phyloP scores from a whole-genome alignment of 2,329 filamentous ascomycete genomes.

The Exserohilum rostratum region DNA sequence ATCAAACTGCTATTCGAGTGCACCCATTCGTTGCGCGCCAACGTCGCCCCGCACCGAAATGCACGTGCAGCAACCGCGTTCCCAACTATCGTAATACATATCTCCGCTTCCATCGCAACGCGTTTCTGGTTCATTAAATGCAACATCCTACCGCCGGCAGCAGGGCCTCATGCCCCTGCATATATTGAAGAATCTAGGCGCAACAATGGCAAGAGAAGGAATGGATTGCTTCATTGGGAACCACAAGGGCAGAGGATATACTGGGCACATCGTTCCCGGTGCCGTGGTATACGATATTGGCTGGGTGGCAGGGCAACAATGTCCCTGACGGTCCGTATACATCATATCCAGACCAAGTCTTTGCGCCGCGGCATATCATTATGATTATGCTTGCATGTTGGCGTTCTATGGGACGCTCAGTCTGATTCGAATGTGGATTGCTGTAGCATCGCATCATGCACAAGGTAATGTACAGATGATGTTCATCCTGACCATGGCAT shows the following conservation, averaged over 20 bases:
- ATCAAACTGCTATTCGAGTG: no score
- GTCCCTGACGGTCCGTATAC: not conserved
- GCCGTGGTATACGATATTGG: slow-evolving; percentile 7
- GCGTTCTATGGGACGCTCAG: not conserved
- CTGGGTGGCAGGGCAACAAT: slow-evolving; percentile 9
- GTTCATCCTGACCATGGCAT: not conserved
- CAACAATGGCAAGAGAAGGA: not conserved
- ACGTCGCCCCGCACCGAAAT: no score
- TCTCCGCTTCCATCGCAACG: slow-evolving; percentile 4
- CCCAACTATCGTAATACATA: not conserved
- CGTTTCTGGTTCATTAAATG: slow-evolving; percentile 15
- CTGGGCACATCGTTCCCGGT: slow-evolving; percentile 3
- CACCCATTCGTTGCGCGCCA: no score
- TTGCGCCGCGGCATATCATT: not conserved
- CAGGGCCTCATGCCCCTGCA: slow-evolving; percentile 1
- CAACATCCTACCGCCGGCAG: slow-evolving; percentile 1
- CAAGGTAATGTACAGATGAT: not conserved
- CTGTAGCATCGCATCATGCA: slow-evolving; percentile 13
- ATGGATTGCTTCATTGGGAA: no score
- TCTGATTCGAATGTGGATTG: slow-evolving; percentile 11
- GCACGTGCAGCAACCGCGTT: no score
- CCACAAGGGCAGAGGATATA: not conserved
- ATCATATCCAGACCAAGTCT: not conserved
- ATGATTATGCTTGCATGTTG: not conserved
- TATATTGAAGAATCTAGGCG: not conserved